Evolutionary conservation across 1,284 basidiomycete genomes (phyloP).

Genomic region (Naganishia liquefaciens): DNA sequence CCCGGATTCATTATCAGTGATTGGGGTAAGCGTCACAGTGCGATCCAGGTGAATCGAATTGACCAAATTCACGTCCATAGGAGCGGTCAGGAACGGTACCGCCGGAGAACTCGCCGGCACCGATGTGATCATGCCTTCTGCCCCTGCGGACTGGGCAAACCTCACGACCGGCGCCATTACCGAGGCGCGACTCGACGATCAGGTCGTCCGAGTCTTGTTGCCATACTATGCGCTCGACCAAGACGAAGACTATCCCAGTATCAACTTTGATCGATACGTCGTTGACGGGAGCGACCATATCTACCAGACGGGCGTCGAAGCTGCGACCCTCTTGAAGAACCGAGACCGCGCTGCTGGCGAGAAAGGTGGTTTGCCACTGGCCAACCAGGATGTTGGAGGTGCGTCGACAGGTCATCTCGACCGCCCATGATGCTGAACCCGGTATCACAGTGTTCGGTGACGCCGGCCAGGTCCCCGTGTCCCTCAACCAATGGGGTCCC

Average conservation of each 20-base stretch:
- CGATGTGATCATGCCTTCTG: conserved; percentile 20
- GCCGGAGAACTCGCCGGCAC: conserved; percentile 45
- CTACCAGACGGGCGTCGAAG: conserved; percentile 37
- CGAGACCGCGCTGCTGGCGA: conserved; percentile 21
- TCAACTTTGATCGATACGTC: conserved; percentile 49
- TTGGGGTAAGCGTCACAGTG: conserved; percentile 39
- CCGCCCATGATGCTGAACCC: conserved; percentile 16
- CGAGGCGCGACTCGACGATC: conserved; percentile 62
- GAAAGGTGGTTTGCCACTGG: conserved; percentile 8
- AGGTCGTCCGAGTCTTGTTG: conserved; percentile 65
- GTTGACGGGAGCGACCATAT: conserved; percentile 34
- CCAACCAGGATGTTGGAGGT: conserved; percentile 23
- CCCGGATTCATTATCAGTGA: conserved; percentile 43
- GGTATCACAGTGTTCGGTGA: conserved; percentile 1
- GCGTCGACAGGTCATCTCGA: conserved; percentile 21
- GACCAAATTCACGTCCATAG: conserved; percentile 68
- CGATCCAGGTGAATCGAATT: conserved; percentile 67
- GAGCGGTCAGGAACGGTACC: conserved; percentile 59
- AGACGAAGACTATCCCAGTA: conserved; percentile 61
- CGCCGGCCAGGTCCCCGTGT: conserved; percentile 23
- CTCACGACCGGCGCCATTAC: conserved; percentile 59
- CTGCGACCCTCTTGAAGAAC: conserved; percentile 34
- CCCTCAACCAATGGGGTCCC: conserved; percentile 32
- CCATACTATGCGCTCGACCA: conserved; percentile 65
- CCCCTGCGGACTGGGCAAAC: conserved; percentile 22